phyloP scores from a whole-genome alignment of 176 grass and related monocot genomes.

The Elaeis guineensis region DNA sequence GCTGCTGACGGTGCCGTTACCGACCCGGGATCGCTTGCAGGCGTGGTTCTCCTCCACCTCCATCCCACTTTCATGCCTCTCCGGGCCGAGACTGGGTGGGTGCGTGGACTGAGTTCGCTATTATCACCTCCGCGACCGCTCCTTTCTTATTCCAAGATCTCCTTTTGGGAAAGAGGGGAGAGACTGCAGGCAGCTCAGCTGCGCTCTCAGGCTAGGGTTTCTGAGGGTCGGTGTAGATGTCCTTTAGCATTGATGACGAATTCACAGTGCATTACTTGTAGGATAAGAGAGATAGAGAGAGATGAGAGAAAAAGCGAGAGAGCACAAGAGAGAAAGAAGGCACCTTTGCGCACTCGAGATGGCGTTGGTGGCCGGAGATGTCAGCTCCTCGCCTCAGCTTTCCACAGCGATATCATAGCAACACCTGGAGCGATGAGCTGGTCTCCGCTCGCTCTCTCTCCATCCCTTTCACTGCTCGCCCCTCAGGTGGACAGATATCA shows the following conservation, averaged over 20 bases:
- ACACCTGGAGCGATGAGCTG: not conserved
- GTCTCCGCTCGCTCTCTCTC: too few relatives aligned
- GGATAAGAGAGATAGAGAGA: not conserved
- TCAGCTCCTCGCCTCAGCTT: not conserved
- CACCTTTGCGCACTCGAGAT: not conserved
- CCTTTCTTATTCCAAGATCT: too few relatives aligned
- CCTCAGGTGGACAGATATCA: not conserved
- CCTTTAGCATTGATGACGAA: conserved; percentile 5
- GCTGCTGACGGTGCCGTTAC: not conserved
- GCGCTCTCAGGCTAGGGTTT: not conserved
- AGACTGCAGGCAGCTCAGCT: not conserved
- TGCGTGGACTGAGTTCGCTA: not conserved
- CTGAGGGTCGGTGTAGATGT: not conserved
- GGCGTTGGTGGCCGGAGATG: not conserved
- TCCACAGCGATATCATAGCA: conserved; percentile 6
- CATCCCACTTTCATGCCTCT: conserved; percentile 1
- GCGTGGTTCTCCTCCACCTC: not conserved
- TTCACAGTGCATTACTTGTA: not conserved
- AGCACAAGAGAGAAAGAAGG: not conserved
- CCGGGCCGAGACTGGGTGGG: not conserved
- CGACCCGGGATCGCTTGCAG: not conserved
- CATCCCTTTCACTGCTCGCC: too few relatives aligned
- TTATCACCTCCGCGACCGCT: not conserved
- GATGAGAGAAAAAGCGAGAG: not conserved
- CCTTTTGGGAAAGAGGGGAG: too few relatives aligned